Evolutionary conservation across 768 basidiomycete genomes (phyloP), one percentile per base, ranked within the genome.

Genomic region (Boletus rubroflammeus): DNA sequence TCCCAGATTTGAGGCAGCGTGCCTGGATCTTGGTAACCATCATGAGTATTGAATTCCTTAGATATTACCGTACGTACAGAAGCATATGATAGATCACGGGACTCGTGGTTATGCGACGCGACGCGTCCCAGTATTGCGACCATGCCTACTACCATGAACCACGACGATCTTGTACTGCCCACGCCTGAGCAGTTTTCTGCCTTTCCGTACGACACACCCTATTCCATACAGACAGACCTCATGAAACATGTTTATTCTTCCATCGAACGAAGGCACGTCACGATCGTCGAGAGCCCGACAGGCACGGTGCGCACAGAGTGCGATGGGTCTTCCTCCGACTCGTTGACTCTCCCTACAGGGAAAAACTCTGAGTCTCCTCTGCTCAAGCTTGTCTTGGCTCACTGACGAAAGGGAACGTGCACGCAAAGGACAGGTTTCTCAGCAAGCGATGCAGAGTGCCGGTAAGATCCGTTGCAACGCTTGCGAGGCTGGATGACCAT

Each of bases 201-300:
- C 3, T 98, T 98, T 65, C 95, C 95, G 0, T 97, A 88, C 64
- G 75, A 81, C 15, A 76, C 83, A 5, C 93, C 93, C 3, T 96
- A 96, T 67, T 67, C 78, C 17, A 95, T 96, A 53, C 96, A 98
- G 67, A 73, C 79, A 0, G 81, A 90, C 34, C 82, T 98, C 26
- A 97, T 98, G 95, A 83, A 76, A 17, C 90, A 93, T 58, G 74
- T 98, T 1, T 98, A 94, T 69, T 62, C 78, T 6, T 78, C 87
- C 0, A 88, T 97, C 42, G 92, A 95, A 67, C 60, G 73, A n/a
- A 75, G 74, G 42, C 83, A 84, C 59, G 81, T 97, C 17, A 81
- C 92, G 1, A 86, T 98, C 46, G 79, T 95, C 29, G 92, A 94
- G 69, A 90, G 88, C 60, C 93, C 93, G 0, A 94, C 93, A 0